phyloP scores from a whole-genome alignment of 2,329 filamentous ascomycete genomes.

The Xylariaceae sp. region DNA sequence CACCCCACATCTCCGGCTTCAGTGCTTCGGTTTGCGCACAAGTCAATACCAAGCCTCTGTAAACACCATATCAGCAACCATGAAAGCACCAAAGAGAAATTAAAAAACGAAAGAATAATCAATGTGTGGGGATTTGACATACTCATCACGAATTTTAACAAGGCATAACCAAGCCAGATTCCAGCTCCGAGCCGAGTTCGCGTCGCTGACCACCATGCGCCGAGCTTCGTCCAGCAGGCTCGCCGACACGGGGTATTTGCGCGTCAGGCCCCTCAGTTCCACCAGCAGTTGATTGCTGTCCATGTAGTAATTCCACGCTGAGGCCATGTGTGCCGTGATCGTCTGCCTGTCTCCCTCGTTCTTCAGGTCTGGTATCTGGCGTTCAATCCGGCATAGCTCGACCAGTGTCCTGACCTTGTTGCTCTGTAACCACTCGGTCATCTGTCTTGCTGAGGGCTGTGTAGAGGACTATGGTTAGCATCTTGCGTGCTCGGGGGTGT shows the following conservation, averaged over 20 bases:
- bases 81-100: neutral
- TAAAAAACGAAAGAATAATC: neutral
- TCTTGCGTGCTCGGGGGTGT: neutral
- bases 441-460: conserved; percentile 42
- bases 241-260: conserved; percentile 63
- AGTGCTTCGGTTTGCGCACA: conserved; percentile 60
- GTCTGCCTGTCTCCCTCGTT: conserved; percentile 55
- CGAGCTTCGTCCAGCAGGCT: conserved; percentile 64
- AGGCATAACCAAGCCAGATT: conserved; percentile 72
- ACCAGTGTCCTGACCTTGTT: conserved; percentile 71
- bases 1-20: conserved; percentile 67
- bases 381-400: conserved; percentile 68
- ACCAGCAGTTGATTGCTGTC: conserved; percentile 64
- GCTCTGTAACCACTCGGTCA: conserved; percentile 59
- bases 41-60: conserved; percentile 54
- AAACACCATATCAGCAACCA: neutral
- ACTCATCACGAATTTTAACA: conserved; percentile 62
- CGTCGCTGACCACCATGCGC: conserved; percentile 58
- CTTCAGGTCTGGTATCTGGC: conserved; percentile 55
- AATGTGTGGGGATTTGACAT: conserved; percentile 31
- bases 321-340: conserved; percentile 61
- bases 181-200: conserved; percentile 66
- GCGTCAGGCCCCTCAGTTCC: conserved; percentile 65
- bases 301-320: conserved; percentile 69
- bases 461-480: neutral